phyloP scores from a whole-genome alignment of 257 asterid species.

The Penstemon barbatus region DNA sequence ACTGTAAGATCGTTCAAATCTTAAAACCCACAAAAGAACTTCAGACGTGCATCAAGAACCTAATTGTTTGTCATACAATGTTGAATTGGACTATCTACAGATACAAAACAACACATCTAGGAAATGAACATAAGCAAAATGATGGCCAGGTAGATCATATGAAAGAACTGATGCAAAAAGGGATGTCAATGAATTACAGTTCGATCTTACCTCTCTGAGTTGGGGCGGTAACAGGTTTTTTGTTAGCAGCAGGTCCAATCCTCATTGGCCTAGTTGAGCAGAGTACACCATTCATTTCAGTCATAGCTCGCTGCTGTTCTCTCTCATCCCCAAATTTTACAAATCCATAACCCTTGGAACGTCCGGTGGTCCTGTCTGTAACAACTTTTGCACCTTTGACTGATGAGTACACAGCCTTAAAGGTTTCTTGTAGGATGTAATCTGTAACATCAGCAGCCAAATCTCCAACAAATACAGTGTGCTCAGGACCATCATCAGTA shows the following conservation, averaged over 20 bases:
- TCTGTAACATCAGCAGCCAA: slow-evolving; percentile 89
- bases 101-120: slow-evolving; percentile 31
- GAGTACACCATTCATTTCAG: slow-evolving; percentile 78
- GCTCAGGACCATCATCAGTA: slow-evolving; percentile 68
- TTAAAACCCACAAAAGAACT: slow-evolving; percentile 42
- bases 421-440: slow-evolving; percentile 65
- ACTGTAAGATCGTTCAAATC: slow-evolving; percentile 43
- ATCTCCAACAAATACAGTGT: slow-evolving; percentile 83
- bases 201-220: slow-evolving; percentile 56
- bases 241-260: slow-evolving; percentile 86
- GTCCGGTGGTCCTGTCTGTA: slow-evolving; percentile 74
- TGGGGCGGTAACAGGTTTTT: slow-evolving; percentile 52
- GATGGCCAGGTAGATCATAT: slow-evolving; percentile 7
- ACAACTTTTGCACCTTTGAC: slow-evolving; percentile 89
- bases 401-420: slow-evolving; percentile 57
- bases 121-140: slow-evolving; percentile 15
- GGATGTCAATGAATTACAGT: not conserved
- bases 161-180: slow-evolving; percentile 1
- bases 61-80: slow-evolving; percentile 36
- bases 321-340: slow-evolving; percentile 80
- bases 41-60: slow-evolving; percentile 39
- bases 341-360: slow-evolving; percentile 89
- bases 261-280: slow-evolving; percentile 90
- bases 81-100: slow-evolving; percentile 28
- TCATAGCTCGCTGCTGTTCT: slow-evolving; percentile 81